A percentile compares a stretch with the other conserved stretches of the same genome.
Evolutionary conservation across 169 alveolate species (phyloP).

Genomic region (Plasmodium coatneyi): DNA sequence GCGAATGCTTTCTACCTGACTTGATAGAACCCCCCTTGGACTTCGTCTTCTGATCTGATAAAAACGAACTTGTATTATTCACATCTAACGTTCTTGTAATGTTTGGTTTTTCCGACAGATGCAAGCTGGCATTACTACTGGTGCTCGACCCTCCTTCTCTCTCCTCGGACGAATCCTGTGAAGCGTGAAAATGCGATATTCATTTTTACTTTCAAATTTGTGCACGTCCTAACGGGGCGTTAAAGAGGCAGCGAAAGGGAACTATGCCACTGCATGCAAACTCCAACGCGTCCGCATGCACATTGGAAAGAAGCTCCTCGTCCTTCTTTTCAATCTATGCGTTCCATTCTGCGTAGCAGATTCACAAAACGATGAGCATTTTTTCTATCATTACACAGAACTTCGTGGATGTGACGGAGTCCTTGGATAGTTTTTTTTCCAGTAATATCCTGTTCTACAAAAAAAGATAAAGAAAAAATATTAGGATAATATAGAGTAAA

Average conservation of each 20-base stretch:
- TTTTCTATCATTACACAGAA: slow-evolving; percentile 54
- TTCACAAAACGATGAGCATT: background rate
- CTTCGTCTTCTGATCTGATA: slow-evolving; percentile 6
- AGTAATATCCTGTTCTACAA: slow-evolving; percentile 66
- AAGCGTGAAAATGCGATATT: background rate
- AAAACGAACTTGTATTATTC: slow-evolving; percentile 34
- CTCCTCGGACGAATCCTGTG: slow-evolving; percentile 72
- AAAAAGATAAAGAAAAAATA: slow-evolving; percentile 7
- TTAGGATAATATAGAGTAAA: background rate
- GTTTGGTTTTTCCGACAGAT: slow-evolving; percentile 34
- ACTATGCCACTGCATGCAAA: background rate
- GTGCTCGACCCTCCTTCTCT: slow-evolving; percentile 61
- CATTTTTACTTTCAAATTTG: background rate
- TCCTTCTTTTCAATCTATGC: background rate
- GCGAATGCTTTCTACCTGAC: slow-evolving; percentile 24
- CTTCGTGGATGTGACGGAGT: slow-evolving; percentile 74
- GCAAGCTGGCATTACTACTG: slow-evolving; percentile 47
- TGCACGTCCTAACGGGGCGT: background rate
- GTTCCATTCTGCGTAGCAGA: background rate
- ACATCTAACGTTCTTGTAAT: slow-evolving; percentile 28
- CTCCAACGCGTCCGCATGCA: background rate
- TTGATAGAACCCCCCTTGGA: slow-evolving; percentile 26
- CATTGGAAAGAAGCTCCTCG: background rate
- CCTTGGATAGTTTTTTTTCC: slow-evolving; percentile 72
- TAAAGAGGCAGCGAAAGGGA: background rate